Conservation (phyloP, 2,329 filamentous ascomycete species). For the Raffaelea arxii region DNA sequence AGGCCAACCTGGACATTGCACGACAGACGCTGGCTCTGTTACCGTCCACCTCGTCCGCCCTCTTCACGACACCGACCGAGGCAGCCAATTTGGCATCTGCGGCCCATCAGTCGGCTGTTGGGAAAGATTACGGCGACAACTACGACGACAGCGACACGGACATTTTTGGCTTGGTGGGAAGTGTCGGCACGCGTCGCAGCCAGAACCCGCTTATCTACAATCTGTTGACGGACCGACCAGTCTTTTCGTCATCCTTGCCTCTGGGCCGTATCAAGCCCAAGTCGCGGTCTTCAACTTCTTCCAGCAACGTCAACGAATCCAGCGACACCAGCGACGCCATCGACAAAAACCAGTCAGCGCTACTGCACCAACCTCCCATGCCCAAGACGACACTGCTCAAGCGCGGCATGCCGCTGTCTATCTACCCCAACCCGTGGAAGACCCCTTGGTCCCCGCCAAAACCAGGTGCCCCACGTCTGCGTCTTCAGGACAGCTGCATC, state of each 20-base stretch:
- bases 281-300: neutral
- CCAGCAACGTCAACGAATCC: neutral
- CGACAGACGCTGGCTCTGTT: slow-evolving; percentile 63
- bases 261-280: slow-evolving; percentile 49
- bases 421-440: slow-evolving; percentile 62
- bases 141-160: slow-evolving; percentile 20
- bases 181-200: slow-evolving; percentile 43
- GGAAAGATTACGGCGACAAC: neutral
- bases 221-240: slow-evolving; percentile 86
- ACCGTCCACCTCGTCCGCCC: slow-evolving; percentile 73
- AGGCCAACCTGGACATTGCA: slow-evolving; percentile 65
- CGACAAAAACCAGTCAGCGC: neutral
- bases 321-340: neutral
- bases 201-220: slow-evolving; percentile 91
- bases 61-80: slow-evolving; percentile 80
- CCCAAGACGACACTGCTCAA: slow-evolving; percentile 69
- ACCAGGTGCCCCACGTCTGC: slow-evolving; percentile 49
- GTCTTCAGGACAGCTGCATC: slow-evolving; percentile 69
- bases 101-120: slow-evolving; percentile 7
- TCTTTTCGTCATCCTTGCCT: slow-evolving; percentile 85
- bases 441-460: slow-evolving; percentile 59
- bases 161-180: slow-evolving; percentile 38
- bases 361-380: neutral
- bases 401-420: slow-evolving; percentile 77
- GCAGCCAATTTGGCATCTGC: slow-evolving; percentile 54